Percentiles rank a stretch among this genome's conserved stretches.
Conservation (phyloP, 2,329 filamentous ascomycete genomes). For the Akanthomyces uredinophilus region DNA sequence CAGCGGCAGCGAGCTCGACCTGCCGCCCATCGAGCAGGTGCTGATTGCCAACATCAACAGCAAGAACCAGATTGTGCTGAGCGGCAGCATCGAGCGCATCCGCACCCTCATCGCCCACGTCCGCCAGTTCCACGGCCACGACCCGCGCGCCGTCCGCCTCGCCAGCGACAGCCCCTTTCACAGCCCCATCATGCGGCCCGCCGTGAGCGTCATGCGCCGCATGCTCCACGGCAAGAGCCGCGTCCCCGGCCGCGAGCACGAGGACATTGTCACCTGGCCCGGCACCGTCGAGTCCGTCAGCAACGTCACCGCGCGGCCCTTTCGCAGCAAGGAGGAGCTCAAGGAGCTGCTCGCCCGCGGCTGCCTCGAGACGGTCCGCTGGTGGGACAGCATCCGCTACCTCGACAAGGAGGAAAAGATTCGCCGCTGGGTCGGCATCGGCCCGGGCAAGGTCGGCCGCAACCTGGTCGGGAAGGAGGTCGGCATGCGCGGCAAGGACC, state of each 20-base stretch:
- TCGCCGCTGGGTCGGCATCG: conserved; percentile 82
- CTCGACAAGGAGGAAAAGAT: conserved; percentile 79
- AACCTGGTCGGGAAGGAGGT: conserved; percentile 96
- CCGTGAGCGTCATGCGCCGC: conserved; percentile 65
- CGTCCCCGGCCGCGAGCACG: conserved; percentile 45
- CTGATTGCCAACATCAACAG: conserved; percentile 91
- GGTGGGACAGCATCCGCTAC: conserved; percentile 92
- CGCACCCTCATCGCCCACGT: conserved; percentile 77
- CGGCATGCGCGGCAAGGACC: conserved; percentile 72
- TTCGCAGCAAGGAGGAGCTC: conserved; percentile 65
- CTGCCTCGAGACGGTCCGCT: conserved; percentile 85
- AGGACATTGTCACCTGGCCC: conserved; percentile 70
- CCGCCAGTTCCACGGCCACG: conserved; percentile 83
- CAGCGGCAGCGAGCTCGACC: conserved; percentile 49
- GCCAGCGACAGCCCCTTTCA: conserved; percentile 90
- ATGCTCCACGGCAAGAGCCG: conserved; percentile 58
- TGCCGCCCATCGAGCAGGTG: conserved; percentile 78
- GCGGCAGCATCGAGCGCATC: conserved; percentile 79
- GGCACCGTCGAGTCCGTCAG: conserved; percentile 72
- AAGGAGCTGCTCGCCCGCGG: conserved; percentile 75
- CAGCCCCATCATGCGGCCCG: conserved; percentile 85
- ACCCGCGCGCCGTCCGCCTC: conserved; percentile 79
- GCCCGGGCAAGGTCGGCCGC: conserved; percentile 86
- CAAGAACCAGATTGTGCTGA: conserved; percentile 93
- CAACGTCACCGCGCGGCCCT: conserved; percentile 79